These are phyloP conservation scores for Pelagomonas calceolata DNA, from an alignment of 108 stramenopile species.

Conservation along the genomic window DNA sequence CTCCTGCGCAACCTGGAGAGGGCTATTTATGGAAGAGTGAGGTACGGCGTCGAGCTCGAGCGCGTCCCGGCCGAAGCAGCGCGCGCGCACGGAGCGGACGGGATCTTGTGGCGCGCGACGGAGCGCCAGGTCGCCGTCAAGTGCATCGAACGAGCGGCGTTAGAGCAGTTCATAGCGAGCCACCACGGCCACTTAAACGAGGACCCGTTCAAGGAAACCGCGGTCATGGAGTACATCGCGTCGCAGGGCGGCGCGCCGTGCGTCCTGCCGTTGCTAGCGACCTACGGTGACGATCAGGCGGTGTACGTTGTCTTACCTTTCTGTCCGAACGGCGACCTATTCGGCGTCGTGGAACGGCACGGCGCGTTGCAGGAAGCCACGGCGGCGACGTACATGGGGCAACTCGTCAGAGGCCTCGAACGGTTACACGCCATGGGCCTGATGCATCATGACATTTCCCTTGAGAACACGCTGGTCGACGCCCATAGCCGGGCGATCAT, in stretches of 20 bases:
- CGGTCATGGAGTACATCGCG: not conserved
- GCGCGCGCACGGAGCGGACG: not conserved
- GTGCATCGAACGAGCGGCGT: not conserved
- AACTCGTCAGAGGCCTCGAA: not conserved
- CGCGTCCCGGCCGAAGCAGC: not conserved
- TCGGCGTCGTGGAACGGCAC: not conserved
- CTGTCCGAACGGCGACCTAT: not conserved
- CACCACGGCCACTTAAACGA: not conserved
- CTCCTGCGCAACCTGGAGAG: not conserved
- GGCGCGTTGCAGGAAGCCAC: not conserved
- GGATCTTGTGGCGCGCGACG: not conserved
- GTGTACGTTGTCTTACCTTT: not conserved
- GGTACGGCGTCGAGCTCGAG: not conserved
- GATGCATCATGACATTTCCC: constrained; percentile 1
- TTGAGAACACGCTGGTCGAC: not conserved
- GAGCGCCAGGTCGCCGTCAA: not conserved
- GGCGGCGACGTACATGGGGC: not conserved
- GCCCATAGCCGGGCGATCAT: not conserved
- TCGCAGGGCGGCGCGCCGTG: not conserved
- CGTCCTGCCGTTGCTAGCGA: not conserved
- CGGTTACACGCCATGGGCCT: not conserved
- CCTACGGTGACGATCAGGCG: not conserved
- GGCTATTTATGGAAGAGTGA: not conserved
- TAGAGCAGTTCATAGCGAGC: not conserved
- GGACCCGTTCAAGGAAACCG: not conserved